Evolutionary conservation across 192 early-diverging fungal genomes (phyloP), one percentile per base, ranked within the genome.

Genomic region (Podila minutissima): DNA sequence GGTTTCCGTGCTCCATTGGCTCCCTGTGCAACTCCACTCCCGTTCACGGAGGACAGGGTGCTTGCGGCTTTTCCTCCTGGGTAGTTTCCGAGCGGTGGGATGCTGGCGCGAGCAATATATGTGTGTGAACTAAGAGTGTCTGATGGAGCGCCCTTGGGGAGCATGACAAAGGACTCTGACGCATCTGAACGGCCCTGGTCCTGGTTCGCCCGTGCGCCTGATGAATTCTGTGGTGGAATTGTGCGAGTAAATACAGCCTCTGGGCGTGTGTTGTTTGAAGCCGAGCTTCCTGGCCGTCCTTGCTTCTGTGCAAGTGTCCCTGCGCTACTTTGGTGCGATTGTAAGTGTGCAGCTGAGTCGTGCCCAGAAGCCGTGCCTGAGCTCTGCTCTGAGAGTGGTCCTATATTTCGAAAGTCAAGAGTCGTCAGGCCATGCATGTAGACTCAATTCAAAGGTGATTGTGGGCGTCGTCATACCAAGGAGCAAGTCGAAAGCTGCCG

Each of bases 401-500:
- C 79, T 68, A 65, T 51, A 1, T 41, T n/a, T 29, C 37, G 12
- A 46, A 35, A 24, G 12, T 28, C 17, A 76, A 65, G 62, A 50
- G 41, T 17, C 41, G 41, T 46, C 12, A 46, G 41, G 41, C 15
- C 41, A 46, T 46, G 7, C 22, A 58, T n/a, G 28, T 0, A 37
- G 53, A 0, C 53, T 26, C 53, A 26, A 4, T 55, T 55, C 24
- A 17, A 53, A 55, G 17, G 53, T 55, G 22, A 5, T 26, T 22
- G 1, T 8, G 22, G 53, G 53, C 71, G 82, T 70, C 20, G 35
- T n/a, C 61, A 31, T 74, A 90, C 90, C 89, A 24, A 90, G 63
- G 13, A 91, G 69, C 17, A 90, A 79, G 59, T 92, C 90, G 9
- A 82, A 76, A 2, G 88, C 73, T 10, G 84, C 66, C 29, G 74